Conservation (phyloP, 2,329 filamentous ascomycete genomes). For the Phyllachora maydis region DNA sequence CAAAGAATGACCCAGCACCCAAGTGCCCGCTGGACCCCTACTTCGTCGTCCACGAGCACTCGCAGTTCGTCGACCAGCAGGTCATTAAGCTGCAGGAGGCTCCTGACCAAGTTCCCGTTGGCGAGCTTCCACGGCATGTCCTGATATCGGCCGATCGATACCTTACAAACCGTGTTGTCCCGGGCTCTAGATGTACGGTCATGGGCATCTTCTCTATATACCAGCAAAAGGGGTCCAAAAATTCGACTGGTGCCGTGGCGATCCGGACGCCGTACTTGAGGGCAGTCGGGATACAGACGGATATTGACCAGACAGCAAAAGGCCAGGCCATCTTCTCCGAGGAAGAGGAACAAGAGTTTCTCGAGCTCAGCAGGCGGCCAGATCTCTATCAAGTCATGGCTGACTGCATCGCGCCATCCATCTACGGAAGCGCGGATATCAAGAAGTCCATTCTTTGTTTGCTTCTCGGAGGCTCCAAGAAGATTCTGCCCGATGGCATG, state of each 20-base stretch:
- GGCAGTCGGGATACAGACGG: conserved; percentile 79
- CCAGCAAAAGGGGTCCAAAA: conserved; percentile 74
- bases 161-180: conserved; percentile 85
- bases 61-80: conserved; percentile 90
- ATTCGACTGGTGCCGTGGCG: conserved; percentile 63
- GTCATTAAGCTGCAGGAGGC: conserved; percentile 96
- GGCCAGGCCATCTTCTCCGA: conserved; percentile 72
- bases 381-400: conserved; percentile 87
- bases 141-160: conserved; percentile 93
- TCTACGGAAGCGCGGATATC: conserved; percentile 90
- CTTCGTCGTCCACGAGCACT: conserved; percentile 87
- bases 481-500: conserved; percentile 95
- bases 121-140: conserved; percentile 86
- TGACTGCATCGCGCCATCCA: conserved; percentile 86
- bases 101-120: conserved; percentile 90
- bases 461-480: conserved; percentile 86
- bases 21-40: conserved; percentile 88
- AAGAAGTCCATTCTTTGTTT: conserved; percentile 95
- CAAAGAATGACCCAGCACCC: conserved; percentile 44
- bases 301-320: conserved; percentile 75
- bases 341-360: conserved; percentile 92
- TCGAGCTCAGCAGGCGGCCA: conserved; percentile 72
- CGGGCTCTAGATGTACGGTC: conserved; percentile 81
- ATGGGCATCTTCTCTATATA: conserved; percentile 99
- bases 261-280: conserved; percentile 90